These are phyloP conservation scores for Wickerhamomyces hampshirensis DNA, from an alignment of 805 yeast species.

Conservation along the genomic window DNA sequence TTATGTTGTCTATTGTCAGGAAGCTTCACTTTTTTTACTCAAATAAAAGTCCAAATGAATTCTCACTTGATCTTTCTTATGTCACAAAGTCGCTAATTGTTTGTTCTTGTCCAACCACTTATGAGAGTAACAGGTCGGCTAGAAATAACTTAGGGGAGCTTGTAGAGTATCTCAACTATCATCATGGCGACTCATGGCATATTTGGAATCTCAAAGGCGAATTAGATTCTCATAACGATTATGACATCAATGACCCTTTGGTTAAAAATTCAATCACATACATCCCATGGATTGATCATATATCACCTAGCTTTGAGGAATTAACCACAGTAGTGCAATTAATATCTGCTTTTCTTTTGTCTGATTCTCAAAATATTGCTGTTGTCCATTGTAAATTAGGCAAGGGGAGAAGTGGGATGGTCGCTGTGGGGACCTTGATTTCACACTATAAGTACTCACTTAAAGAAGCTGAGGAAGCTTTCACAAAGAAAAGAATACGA, in stretches of 20 bases:
- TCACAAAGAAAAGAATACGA: constrained; percentile 55
- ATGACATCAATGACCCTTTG: constrained; percentile 22
- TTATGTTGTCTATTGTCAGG: too few relatives aligned
- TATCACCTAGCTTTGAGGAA: constrained; percentile 60
- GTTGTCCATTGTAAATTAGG: constrained; percentile 87
- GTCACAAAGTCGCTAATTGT: constrained; percentile 63
- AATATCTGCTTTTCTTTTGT: constrained; percentile 39
- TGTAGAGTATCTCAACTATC: constrained; percentile 37
- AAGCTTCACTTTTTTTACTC: too few relatives aligned
- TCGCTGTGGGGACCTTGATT: constrained; percentile 69
- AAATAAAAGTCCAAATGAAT: too few relatives aligned
- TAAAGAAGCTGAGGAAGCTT: constrained; percentile 45
- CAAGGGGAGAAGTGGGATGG: constrained; percentile 84
- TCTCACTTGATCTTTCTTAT: constrained; percentile 58
- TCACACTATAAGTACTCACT: constrained; percentile 33
- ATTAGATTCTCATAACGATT: constrained; percentile 34
- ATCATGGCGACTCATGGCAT: constrained; percentile 60
- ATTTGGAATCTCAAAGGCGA: constrained; percentile 71
- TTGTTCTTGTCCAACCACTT: constrained; percentile 67
- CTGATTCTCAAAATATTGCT: constrained; percentile 42
- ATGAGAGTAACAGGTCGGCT: constrained; percentile 38
- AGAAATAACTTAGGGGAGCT: constrained; percentile 51
- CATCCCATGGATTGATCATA: constrained; percentile 71
- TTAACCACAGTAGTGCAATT: constrained; percentile 40
- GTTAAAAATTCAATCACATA: constrained; percentile 9